These are phyloP conservation scores for Solanum hybrid DNA, from an alignment of 305 asterid genomes.

Conservation along the genomic window DNA sequence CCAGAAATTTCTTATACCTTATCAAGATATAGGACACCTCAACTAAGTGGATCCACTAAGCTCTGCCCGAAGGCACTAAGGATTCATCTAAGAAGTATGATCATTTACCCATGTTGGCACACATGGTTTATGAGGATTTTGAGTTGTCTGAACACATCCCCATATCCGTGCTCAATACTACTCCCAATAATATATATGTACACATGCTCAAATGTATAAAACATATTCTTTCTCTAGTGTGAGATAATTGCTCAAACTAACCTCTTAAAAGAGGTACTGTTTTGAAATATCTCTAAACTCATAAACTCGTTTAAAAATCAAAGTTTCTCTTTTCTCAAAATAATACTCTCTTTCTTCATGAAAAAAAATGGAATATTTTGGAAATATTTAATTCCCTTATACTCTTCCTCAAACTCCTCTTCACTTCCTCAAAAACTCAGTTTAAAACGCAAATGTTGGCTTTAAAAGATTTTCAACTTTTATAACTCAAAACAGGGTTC, in stretches of 20 bases:
- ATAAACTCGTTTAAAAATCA: too few relatives aligned
- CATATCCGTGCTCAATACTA: not conserved
- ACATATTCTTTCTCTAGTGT: not conserved
- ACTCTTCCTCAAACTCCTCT: not conserved
- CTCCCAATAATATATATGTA: not conserved
- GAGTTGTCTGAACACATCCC: not conserved
- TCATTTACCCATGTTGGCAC: not conserved
- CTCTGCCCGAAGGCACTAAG: not conserved
- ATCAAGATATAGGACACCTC: not conserved
- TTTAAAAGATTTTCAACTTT: not conserved
- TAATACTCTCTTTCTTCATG: not conserved
- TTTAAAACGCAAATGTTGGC: not conserved
- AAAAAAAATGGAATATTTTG: not conserved
- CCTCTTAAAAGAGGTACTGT: too few relatives aligned
- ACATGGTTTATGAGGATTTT: not conserved
- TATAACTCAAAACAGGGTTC: not conserved
- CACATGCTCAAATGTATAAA: not conserved
- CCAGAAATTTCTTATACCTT: not conserved
- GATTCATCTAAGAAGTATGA: not conserved
- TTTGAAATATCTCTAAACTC: not conserved
- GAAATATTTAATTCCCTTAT: not conserved
- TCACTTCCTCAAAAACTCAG: not conserved
- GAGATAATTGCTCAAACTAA: not conserved
- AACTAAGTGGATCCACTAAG: not conserved
- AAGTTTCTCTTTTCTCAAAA: not conserved